These are phyloP conservation scores for Jamesozyma spencerorum DNA, from an alignment of 805 yeast species.

Conservation along the genomic window DNA sequence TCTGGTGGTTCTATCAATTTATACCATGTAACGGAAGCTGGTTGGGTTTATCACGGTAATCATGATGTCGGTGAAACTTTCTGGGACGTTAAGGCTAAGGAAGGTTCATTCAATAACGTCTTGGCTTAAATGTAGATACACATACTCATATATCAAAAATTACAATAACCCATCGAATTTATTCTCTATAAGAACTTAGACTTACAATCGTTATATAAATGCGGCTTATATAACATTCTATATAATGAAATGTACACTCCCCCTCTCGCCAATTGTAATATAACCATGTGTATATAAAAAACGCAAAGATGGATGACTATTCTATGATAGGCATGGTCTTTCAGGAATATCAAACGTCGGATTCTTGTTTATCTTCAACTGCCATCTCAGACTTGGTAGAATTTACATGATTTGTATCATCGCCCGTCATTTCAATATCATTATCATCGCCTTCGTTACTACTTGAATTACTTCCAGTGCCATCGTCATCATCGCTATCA, in stretches of 20 bases:
- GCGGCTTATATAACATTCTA: too few relatives aligned
- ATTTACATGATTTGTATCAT: background rate
- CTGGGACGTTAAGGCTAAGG: slow-evolving; percentile 84
- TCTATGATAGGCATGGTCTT: too few relatives aligned
- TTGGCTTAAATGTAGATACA: slow-evolving; percentile 23
- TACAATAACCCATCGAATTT: too few relatives aligned
- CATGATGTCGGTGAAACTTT: slow-evolving; percentile 83
- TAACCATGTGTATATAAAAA: too few relatives aligned
- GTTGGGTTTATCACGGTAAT: slow-evolving; percentile 96
- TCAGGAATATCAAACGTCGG: too few relatives aligned
- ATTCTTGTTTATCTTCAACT: too few relatives aligned
- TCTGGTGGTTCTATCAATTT: slow-evolving; percentile 95
- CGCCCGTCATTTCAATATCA: background rate
- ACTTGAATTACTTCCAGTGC: background rate
- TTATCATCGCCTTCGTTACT: slow-evolving; percentile 3
- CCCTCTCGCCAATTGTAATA: too few relatives aligned
- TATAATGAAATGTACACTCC: too few relatives aligned
- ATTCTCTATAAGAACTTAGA: too few relatives aligned
- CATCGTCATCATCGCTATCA: background rate
- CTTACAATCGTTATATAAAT: too few relatives aligned
- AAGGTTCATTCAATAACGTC: slow-evolving; percentile 82
- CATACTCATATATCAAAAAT: background rate
- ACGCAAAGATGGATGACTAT: too few relatives aligned
- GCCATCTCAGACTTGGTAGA: too few relatives aligned
- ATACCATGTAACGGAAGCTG: slow-evolving; percentile 85